Evolutionary conservation across 768 basidiomycete species (phyloP).

Genomic region (Suillus sp.): DNA sequence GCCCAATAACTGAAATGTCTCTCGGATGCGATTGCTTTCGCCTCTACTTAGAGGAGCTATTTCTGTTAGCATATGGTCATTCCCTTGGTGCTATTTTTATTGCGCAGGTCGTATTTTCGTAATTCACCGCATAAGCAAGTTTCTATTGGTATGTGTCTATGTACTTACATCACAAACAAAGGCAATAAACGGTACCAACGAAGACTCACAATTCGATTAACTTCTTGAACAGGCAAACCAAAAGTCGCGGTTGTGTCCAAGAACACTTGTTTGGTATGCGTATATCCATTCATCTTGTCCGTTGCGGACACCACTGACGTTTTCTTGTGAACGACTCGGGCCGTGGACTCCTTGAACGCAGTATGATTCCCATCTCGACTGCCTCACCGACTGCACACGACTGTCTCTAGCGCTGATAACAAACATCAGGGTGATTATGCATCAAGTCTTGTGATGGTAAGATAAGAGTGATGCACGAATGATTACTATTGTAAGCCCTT

Average conservation of each 20-base stretch:
- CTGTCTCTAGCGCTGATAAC: background rate
- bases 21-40: background rate
- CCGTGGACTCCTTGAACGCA: background rate
- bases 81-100: background rate
- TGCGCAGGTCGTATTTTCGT: background rate
- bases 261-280: background rate
- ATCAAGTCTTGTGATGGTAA: no score
- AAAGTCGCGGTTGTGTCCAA: background rate
- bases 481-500: no score
- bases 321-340: background rate
- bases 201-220: background rate
- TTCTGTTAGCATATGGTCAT: background rate
- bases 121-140: no score
- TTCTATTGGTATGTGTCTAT: background rate
- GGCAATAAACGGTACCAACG: background rate
- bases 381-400: background rate
- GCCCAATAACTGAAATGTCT: conserved; percentile 17
- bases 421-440: no score
- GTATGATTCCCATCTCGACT: background rate
- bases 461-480: no score
- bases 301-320: background rate
- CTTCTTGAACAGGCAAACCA: background rate
- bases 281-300: background rate
- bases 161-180: background rate
- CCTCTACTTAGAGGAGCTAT: background rate